Evolutionary conservation across 805 yeast species (phyloP).

Genomic region (Starmerella lactis-condensi): DNA sequence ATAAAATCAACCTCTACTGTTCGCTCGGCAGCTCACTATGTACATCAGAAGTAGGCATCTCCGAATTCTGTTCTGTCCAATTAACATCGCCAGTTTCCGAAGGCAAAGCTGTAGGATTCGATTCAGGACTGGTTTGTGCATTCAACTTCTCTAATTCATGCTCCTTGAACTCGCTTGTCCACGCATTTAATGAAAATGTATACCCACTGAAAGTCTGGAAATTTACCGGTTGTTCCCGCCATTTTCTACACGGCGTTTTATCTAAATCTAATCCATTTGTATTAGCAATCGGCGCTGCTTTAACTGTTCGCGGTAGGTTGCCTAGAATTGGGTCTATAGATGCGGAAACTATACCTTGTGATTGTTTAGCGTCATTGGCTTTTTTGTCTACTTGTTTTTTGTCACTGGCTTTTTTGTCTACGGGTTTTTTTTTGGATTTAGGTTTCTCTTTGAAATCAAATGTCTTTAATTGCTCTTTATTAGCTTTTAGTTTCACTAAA

Average conservation of each 20-base stretch:
- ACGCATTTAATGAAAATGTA: conserved; percentile 22
- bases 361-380: not conserved
- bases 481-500: conserved; percentile 13
- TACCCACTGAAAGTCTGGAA: conserved; percentile 32
- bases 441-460: conserved; percentile 11
- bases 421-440: conserved; percentile 8
- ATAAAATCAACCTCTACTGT: too few species aligned
- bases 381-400: conserved; percentile 1
- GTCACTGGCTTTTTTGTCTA: conserved; percentile 3
- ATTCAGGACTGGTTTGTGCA: too few species aligned
- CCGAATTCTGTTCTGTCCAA: not conserved
- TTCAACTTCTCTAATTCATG: conserved; percentile 6
- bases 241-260: conserved; percentile 28
- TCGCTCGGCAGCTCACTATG: too few species aligned
- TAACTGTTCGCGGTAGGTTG: conserved; percentile 13
- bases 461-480: conserved; percentile 11
- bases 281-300: conserved; percentile 19
- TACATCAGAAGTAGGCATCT: too few species aligned
- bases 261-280: conserved; percentile 27
- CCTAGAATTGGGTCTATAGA: conserved; percentile 13
- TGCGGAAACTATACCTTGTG: conserved; percentile 4
- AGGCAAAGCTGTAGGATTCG: too few species aligned
- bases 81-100: too few species aligned
- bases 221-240: conserved; percentile 27
- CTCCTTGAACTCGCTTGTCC: conserved; percentile 24